phyloP scores from a whole-genome alignment of 2,329 filamentous ascomycete genomes.

The Coleophoma crateriformis region DNA sequence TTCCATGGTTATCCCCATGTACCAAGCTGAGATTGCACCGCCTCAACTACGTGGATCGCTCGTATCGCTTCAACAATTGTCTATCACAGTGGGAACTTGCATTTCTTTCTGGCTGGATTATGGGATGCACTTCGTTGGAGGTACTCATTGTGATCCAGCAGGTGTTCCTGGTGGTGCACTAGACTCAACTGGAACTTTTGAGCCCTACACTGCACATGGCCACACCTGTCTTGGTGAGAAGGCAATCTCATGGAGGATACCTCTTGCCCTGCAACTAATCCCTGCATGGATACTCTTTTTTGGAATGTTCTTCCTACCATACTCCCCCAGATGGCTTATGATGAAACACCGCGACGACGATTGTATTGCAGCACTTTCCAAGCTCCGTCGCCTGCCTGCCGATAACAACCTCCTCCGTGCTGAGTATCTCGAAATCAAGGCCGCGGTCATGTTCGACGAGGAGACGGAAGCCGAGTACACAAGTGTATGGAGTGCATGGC shows the following conservation, averaged over 20 bases:
- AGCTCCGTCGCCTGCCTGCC: slow-evolving; percentile 14
- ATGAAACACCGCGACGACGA: slow-evolving; percentile 25
- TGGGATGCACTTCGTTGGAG: slow-evolving; percentile 38
- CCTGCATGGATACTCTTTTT: slow-evolving; percentile 11
- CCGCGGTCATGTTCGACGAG: slow-evolving; percentile 21
- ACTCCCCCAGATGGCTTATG: slow-evolving; percentile 23
- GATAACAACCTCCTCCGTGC: slow-evolving; percentile 17
- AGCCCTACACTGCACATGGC: slow-evolving; percentile 9
- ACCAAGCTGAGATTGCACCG: slow-evolving; percentile 34
- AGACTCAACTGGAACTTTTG: slow-evolving; percentile 10
- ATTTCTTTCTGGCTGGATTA: slow-evolving; percentile 39
- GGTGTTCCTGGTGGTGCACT: slow-evolving; percentile 8
- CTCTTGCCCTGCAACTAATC: slow-evolving; percentile 14
- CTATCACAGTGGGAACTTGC: slow-evolving; percentile 48
- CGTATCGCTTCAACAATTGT: slow-evolving; percentile 56
- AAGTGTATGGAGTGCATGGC: slow-evolving; percentile 35
- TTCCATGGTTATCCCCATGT: slow-evolving; percentile 34
- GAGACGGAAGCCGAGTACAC: slow-evolving; percentile 34
- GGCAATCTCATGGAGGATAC: slow-evolving; percentile 25
- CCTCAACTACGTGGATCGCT: slow-evolving; percentile 58
- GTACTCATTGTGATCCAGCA: slow-evolving; percentile 27
- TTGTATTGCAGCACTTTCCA: slow-evolving; percentile 14
- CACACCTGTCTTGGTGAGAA: slow-evolving; percentile 14
- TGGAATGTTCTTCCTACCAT: slow-evolving; percentile 10
- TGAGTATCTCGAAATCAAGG: slow-evolving; percentile 25